Base-by-base conservation (phyloP, 2,329 filamentous ascomycete genomes). In the Fusarium drepaniforme region DNA sequence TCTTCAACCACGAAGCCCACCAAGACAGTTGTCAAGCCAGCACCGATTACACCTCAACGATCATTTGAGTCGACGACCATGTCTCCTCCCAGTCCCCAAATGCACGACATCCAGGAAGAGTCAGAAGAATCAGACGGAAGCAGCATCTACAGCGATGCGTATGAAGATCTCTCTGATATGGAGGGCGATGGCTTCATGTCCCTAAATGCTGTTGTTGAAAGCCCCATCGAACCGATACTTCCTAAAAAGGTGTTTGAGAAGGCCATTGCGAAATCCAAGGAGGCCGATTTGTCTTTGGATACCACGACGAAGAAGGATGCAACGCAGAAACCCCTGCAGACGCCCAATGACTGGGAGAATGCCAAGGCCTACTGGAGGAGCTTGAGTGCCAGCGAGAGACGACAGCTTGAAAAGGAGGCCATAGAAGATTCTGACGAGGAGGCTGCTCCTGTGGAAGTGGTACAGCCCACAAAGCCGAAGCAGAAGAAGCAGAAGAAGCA, bases 81-180 rank as follows among this genome's bases (percentile, higher is more conserved):
- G 3, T 53, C 65, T 23, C 74, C 66, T 28, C 71, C 72, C 18
- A 76, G 70, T 25, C 72, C 78, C 6, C 72, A 74, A 12, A 84
- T 84, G 77, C 78, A 81, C 44, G 80, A 83, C 44, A 84, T 83
- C 16, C 74, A 77, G 59, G 82, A 84, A 64, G 83, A 83, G n/a
- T 81, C 85, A 2, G 85, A 88, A n/a, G 84, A 82, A 7, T 80
- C 81, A 3, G 90, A 91, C 66, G 84, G 84, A 16, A 85, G 84
- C 60, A 92, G 89, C 71, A 88, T 94, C 28, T 96, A 94, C 80
- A 94, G 92, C 74, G 94, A 96, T 82, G 93, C 93, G 1, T 92
- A 92, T 64, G 94, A 96, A 82, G 92, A 95, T 70, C 84, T 93
- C 0, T 90, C 90, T 0, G 91, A 94, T 16, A 79, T 87, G 5